These are phyloP conservation scores for Diaporthe amygdali DNA, from an alignment of 2,329 filamentous ascomycete genomes.

Conservation along the genomic window DNA sequence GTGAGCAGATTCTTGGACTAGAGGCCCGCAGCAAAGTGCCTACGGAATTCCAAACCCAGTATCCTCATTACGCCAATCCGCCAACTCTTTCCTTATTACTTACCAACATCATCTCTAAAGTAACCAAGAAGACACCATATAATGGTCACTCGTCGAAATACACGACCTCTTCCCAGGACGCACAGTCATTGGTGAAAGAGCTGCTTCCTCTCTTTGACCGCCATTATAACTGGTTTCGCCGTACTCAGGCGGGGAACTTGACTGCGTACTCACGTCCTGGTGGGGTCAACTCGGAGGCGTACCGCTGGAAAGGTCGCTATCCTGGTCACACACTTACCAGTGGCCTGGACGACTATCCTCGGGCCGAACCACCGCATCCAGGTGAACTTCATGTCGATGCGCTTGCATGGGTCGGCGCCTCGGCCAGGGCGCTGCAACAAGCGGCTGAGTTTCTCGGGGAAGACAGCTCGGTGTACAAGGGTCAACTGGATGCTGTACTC, in stretches of 20 bases:
- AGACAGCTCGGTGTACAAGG: conserved; percentile 73
- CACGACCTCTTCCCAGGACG: conserved; percentile 49
- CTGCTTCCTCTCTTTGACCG: conserved; percentile 84
- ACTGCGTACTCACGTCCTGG: conserved; percentile 45
- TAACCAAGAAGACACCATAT: conserved; percentile 63
- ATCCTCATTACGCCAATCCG: conserved; percentile 92
- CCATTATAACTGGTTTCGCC: conserved; percentile 90
- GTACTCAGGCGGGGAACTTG: conserved; percentile 83
- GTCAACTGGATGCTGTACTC: conserved; percentile 75
- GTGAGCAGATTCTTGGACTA: conserved; percentile 82
- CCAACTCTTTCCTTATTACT: conserved; percentile 88
- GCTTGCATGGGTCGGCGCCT: conserved; percentile 91
- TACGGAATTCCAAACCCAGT: conserved; percentile 84
- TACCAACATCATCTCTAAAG: conserved; percentile 78
- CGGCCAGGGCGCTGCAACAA: conserved; percentile 78
- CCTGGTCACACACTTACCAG: conserved; percentile 84
- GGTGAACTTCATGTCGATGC: conserved; percentile 91
- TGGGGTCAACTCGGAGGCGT: conserved; percentile 71
- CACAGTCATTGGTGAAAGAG: conserved; percentile 69
- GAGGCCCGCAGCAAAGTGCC: conserved; percentile 93
- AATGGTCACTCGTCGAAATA: conserved; percentile 57
- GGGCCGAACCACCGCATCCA: conserved; percentile 85
- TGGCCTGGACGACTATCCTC: conserved; percentile 90
- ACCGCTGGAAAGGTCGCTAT: conserved; percentile 87
- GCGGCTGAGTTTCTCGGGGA: conserved; percentile 76